A percentile compares a stretch with the other conserved stretches of the same genome.
Conservation (phyloP, 208 protist species). For the Trichomonas tenax region DNA sequence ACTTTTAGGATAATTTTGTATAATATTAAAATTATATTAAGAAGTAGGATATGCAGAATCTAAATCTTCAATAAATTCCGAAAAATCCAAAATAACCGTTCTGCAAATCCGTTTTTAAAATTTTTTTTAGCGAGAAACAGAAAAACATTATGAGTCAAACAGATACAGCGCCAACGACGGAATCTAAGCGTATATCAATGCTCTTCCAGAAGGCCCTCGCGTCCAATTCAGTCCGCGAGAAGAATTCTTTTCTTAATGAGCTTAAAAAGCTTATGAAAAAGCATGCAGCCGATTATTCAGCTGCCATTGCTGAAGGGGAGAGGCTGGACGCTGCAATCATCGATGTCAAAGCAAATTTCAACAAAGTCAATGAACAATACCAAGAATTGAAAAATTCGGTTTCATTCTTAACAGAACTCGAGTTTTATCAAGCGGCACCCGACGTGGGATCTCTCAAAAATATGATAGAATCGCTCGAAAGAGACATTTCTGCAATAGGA, state of each 20-base stretch:
- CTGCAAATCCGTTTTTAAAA: neutral
- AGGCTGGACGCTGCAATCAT: neutral
- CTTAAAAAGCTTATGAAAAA: constrained; percentile 9
- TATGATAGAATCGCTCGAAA: neutral
- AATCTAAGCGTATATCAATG: neutral
- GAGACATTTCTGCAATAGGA: neutral
- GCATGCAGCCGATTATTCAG: constrained; percentile 14
- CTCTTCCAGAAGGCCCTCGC: neutral
- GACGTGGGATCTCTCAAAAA: neutral
- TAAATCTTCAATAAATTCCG: neutral
- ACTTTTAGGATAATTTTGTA: too few relatives aligned
- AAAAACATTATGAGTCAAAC: neutral
- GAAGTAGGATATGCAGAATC: too few relatives aligned
- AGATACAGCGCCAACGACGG: neutral
- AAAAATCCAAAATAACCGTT: neutral
- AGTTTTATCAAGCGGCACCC: constrained; percentile 14
- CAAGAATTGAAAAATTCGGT: neutral
- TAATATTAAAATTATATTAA: too few relatives aligned
- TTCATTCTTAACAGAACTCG: constrained; percentile 10
- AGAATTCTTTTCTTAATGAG: neutral
- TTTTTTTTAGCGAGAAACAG: neutral
- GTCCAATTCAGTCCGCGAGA: neutral
- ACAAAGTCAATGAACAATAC: constrained; percentile 3
- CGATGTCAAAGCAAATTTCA: neutral
- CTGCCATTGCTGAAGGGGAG: neutral